Evolutionary conservation across 441 rosid genomes (phyloP), one percentile per base, ranked within the genome.

Genomic region (Populus hybrid): DNA sequence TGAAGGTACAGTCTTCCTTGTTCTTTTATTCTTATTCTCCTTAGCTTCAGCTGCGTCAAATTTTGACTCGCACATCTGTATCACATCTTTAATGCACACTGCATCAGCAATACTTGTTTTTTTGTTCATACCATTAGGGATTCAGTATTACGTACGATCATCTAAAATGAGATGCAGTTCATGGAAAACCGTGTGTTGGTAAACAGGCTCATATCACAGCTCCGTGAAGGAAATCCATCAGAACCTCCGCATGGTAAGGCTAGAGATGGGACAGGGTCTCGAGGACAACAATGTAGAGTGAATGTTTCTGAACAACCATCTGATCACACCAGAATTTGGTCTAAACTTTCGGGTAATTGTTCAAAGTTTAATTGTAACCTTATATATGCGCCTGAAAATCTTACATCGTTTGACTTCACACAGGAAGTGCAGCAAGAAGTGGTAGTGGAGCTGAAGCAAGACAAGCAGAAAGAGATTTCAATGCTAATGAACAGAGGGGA

Each of bases 241-340:
- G 91, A 83, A 81, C 86, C 83, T 80, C 85, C 64, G 6, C 89
- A 79, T 76, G 86, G 76, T 76, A 88, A 82, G 81, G 83, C 76
- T 82, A 83, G 76, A 53, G 82, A 78, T 64, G 78, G 80, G 31
- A 82, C 77, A 28, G 87, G 78, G 65, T 82, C 92, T 36, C 82
- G 78, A 76, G 81, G 78, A 78, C 91, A 87, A 74, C 88, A 78
- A 78, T 80, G 72, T 75, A 88, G 88, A 79, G 82, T 79, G 69
- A 84, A 77, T 83, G 85, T 73, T 64, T 82, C 89, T 26, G 92
- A 86, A 86, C 92, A 92, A 61, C 93, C 90, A 73, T 92, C 95
- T 79, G 90, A 87, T 79, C 93, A 88, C 83, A 95, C 97, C 71
- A 88, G 89, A 89, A 88, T 96, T 81, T 96, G 97, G 97, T 94